A percentile compares a stretch with the other conserved stretches of the same genome.
These are phyloP conservation scores for Podospora pseudocomata DNA, from an alignment of 495 filamentous ascomycete genomes.

Conservation along the genomic window DNA sequence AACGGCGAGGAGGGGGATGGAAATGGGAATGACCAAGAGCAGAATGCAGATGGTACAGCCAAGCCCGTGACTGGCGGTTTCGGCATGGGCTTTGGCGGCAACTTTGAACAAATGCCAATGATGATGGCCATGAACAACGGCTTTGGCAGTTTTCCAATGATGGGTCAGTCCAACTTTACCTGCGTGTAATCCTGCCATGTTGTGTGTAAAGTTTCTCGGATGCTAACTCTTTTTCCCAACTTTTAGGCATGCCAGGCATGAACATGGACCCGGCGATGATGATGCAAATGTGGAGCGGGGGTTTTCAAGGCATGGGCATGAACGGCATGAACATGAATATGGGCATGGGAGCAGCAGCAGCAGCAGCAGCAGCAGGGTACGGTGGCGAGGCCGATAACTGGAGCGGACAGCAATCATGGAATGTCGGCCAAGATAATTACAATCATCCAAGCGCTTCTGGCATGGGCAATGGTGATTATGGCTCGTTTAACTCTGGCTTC, in stretches of 20 bases:
- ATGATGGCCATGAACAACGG: constrained; percentile 68
- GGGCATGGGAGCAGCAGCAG: constrained; percentile 60
- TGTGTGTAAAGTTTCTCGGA: background rate
- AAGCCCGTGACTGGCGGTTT: constrained; percentile 54
- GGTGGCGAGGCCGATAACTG: constrained; percentile 57
- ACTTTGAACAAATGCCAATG: constrained; percentile 70
- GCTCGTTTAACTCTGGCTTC: constrained; percentile 74
- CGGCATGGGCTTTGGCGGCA: constrained; percentile 59
- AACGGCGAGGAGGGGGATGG: constrained; percentile 33
- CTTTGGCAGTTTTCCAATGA: constrained; percentile 69
- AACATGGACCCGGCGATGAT: constrained; percentile 81
- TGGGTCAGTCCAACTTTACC: constrained; percentile 61
- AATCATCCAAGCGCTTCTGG: constrained; percentile 68
- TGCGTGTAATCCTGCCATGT: background rate
- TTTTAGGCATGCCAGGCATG: constrained; percentile 70
- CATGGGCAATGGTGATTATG: constrained; percentile 77
- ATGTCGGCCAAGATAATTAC: constrained; percentile 68
- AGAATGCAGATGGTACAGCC: constrained; percentile 35
- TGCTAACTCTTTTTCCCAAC: constrained; percentile 17
- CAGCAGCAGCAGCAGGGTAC: constrained; percentile 41
- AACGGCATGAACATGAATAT: constrained; percentile 88
- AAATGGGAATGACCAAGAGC: constrained; percentile 33
- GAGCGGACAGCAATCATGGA: constrained; percentile 70
- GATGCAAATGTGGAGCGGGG: constrained; percentile 85
- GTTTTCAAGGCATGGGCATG: constrained; percentile 84